Base-by-base conservation (phyloP, 768 basidiomycete species). In the Rhodotorula babjevae region DNA sequence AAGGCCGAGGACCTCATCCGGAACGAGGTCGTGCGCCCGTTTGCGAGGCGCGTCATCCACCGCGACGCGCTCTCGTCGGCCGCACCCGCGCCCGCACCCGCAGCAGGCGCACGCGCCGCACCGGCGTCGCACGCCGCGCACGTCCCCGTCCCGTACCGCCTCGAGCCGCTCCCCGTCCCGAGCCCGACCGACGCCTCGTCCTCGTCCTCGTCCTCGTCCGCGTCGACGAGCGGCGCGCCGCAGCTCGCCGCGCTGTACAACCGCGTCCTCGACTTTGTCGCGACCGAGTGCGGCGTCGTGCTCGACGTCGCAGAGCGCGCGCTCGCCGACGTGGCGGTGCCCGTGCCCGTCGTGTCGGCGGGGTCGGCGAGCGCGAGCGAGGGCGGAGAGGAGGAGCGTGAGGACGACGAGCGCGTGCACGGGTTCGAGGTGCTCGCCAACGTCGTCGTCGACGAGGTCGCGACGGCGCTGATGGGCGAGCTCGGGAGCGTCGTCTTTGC, bases 1-100 rank as follows among this genome's bases (percentile, higher is more conserved):
- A 88, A 91, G 73, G 95, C 93, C 3, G 94, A 95, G 81, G 90
- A 93, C 70, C 87, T 96, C 27, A 82, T 97, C 63, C 84, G 89
- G 67, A 83, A 83, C 63, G 87, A 89, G 57, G 83, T 96, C 50
- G 85, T 93, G 49, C 86, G 87, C 3, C 85, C 84, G 23, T 94
- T 93, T 77, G 84, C 93, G 16, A 87, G 86, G 77, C 90, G 90
- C 18, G 67, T 67, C 4, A 69, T 78, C 29, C 63, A 71, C 31
- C 64, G 77, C 42, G 72, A 78, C 63, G 55, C 72, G 29, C 67
- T 77, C 63, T 49, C 53, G 67, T 15, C 58, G 12, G 44, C 44
- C 6, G 14, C 44, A 11, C 50, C 68, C 18, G 36, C 49, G 42
- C 36, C 36, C 4, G 36, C 36, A 36, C 36, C 36, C 4, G 36